phyloP scores from a whole-genome alignment of 495 filamentous ascomycete species.

The Bombardia bombarda region DNA sequence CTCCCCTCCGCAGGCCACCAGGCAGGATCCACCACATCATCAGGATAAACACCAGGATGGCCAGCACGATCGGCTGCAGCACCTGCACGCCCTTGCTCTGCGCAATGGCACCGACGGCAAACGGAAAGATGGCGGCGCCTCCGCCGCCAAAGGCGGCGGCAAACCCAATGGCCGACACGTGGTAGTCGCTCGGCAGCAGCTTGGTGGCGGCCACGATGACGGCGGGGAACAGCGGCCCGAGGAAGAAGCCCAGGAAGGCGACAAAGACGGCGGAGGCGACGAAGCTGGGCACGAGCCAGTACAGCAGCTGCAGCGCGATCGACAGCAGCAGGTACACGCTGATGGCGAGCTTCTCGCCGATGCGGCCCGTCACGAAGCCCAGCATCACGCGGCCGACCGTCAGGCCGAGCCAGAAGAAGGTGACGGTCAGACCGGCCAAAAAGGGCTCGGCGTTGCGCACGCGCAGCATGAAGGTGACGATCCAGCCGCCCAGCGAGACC shows the following conservation, averaged over 20 bases:
- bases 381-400: conserved; percentile 67
- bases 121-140: conserved; percentile 75
- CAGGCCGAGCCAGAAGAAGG: conserved; percentile 80
- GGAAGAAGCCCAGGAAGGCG: conserved; percentile 64
- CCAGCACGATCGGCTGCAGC: conserved; percentile 68
- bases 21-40: conserved; percentile 42
- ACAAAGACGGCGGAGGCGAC: conserved; percentile 67
- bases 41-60: conserved; percentile 51
- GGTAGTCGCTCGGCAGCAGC: conserved; percentile 66
- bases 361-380: conserved; percentile 55
- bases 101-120: conserved; percentile 77
- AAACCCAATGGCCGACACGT: conserved; percentile 78
- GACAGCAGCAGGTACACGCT: conserved; percentile 53
- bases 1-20: conserved; percentile 21
- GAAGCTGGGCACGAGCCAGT: conserved; percentile 76
- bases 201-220: conserved; percentile 75
- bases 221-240: conserved; percentile 76
- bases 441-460: conserved; percentile 65
- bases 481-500: conserved; percentile 80
- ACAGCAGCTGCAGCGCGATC: conserved; percentile 64
- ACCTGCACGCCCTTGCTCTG: conserved; percentile 72
- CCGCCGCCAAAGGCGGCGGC: conserved; percentile 72
- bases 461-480: conserved; percentile 76
- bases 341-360: conserved; percentile 66
- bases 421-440: conserved; percentile 67